Evolutionary conservation across 768 basidiomycete genomes (phyloP), one percentile per base, ranked within the genome.

Genomic region (Tylopilus rubrobrunneus): DNA sequence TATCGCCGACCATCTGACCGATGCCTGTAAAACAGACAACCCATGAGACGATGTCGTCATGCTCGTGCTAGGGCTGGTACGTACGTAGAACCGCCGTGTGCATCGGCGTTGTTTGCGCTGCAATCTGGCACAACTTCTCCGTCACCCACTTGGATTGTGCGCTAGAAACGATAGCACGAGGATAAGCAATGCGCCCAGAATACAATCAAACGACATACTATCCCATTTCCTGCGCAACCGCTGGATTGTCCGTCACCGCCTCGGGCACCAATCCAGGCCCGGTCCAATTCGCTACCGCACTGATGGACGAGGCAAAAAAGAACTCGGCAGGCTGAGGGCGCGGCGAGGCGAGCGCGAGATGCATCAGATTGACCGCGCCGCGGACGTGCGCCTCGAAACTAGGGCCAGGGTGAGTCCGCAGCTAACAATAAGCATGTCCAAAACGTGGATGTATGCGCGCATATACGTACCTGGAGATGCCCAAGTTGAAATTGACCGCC

Each of bases 1-100:
- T 73, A 55, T 82, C 79, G 1, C 80, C 80, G 3, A 78, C 80
- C 69, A 82, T 74, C 56, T 82, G 81, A 4, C 81, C 80, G n/a
- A 82, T 79, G 14, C 80, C 66, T 53, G 79, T 53, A 34, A 48
- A 25, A 27, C 8, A 25, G 10, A 17, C 14, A 28, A 4, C 5
- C 12, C 10, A 17, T 63, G 28, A 62, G 34, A 23, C 15, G 12
- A 4, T 0, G 5, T 27, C 10, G 28, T 37, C 3, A 6, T 27
- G 17, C 7, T 39, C 7, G 11, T 5, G 2, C 15, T 7, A 1
- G 14, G 7, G 0, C 4, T 17, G 15, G 10, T 51, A 55, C 61
- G 53, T 52, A 67, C 65, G 58, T 7, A 67, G 49, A 23, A 69
- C 43, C 3, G 54, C 56, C 2, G 65, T 53, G 9, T 49, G 45